Conservation (phyloP, 1,139 yeast genomes). For the Petasospora fabianii region DNA sequence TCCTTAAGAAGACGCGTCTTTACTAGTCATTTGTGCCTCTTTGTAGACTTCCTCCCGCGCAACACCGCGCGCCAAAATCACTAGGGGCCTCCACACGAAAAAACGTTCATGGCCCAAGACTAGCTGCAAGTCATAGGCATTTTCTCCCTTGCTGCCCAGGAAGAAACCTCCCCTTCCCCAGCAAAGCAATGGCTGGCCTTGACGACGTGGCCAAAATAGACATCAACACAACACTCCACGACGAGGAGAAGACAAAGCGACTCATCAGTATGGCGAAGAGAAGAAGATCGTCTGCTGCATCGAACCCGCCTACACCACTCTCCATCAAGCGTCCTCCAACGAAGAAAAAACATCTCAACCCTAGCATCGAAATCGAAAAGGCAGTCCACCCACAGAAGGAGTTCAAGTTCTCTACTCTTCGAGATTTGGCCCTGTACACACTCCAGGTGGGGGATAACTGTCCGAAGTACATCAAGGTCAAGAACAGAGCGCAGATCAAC, state of each 20-base stretch:
- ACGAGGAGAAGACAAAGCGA: slow-evolving; percentile 33
- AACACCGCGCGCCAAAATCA: too few relatives aligned
- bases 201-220: slow-evolving; percentile 13
- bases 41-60: too few relatives aligned
- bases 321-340: slow-evolving; percentile 22
- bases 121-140: background rate
- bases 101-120: background rate
- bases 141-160: too few relatives aligned
- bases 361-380: slow-evolving; percentile 20
- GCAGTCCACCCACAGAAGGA: background rate
- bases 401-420: slow-evolving; percentile 36
- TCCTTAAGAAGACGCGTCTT: too few relatives aligned
- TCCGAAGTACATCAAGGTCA: slow-evolving; percentile 42
- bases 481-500: slow-evolving; percentile 40
- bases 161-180: background rate
- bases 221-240: slow-evolving; percentile 8
- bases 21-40: too few relatives aligned
- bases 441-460: slow-evolving; percentile 40
- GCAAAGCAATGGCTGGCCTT: slow-evolving; percentile 1
- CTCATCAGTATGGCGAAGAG: slow-evolving; percentile 23
- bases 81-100: too few relatives aligned
- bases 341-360: slow-evolving; percentile 42
- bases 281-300: slow-evolving; percentile 33
- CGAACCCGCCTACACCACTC: background rate
- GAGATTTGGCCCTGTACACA: slow-evolving; percentile 49